phyloP scores from a whole-genome alignment of 495 filamentous ascomycete species.

The Elasticomyces elasticus region DNA sequence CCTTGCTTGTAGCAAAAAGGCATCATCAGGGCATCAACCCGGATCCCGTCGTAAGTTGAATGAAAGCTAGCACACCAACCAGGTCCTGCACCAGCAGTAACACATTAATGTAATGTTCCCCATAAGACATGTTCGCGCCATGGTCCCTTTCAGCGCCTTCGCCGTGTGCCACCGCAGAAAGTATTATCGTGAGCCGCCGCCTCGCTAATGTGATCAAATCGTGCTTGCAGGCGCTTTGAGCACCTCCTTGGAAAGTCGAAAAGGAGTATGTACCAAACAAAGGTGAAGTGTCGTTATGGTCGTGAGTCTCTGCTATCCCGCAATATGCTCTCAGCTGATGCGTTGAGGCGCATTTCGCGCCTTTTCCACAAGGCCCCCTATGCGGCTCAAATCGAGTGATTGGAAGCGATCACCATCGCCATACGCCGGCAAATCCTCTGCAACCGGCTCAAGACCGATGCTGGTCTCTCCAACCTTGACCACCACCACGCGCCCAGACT shows the following conservation, averaged over 20 bases:
- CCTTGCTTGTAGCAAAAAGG: background rate
- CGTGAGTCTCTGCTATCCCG: conserved; percentile 1
- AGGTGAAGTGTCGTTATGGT: conserved; percentile 7
- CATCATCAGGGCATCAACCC: background rate
- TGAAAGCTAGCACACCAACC: background rate
- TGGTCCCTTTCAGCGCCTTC: background rate
- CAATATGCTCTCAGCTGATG: background rate
- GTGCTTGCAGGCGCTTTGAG: background rate
- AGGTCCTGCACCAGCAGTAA: background rate
- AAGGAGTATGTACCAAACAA: background rate
- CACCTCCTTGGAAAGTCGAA: background rate
- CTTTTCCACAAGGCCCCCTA: conserved; percentile 92
- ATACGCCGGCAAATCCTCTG: conserved; percentile 81
- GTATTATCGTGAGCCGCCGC: background rate
- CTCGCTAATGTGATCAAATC: background rate
- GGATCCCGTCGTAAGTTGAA: background rate
- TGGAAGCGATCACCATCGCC: conserved; percentile 68
- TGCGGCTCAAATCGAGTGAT: conserved; percentile 84
- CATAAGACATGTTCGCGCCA: background rate
- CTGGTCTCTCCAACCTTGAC: conserved; percentile 82
- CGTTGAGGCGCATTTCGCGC: conserved; percentile 18
- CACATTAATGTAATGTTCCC: conserved; percentile 9
- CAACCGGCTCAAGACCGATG: conserved; percentile 76
- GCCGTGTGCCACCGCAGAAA: background rate
- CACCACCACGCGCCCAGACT: conserved; percentile 81